Evolutionary conservation across 2,329 filamentous ascomycete genomes (phyloP).

Genomic region (Paecilomyces formosus): DNA sequence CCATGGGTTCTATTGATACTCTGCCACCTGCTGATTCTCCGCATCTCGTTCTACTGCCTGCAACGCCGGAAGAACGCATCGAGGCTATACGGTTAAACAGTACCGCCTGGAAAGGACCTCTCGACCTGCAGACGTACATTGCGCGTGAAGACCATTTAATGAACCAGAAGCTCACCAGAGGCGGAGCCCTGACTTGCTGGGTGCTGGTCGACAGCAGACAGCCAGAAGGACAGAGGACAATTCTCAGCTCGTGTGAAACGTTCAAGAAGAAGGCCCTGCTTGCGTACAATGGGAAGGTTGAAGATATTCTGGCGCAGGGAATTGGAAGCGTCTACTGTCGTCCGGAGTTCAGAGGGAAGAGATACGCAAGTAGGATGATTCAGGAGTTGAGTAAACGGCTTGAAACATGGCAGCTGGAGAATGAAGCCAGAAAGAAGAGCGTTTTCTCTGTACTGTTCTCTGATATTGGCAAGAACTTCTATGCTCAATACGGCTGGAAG

Average conservation of each 20-base stretch:
- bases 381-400: conserved; percentile 53
- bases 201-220: conserved; percentile 46
- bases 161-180: conserved; percentile 44
- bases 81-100: conserved; percentile 49
- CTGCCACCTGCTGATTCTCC: conserved; percentile 45
- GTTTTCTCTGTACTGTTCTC: conserved; percentile 77
- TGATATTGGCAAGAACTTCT: conserved; percentile 78
- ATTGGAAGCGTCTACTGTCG: conserved; percentile 75
- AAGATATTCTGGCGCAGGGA: conserved; percentile 57
- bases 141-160: conserved; percentile 49
- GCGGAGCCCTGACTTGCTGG: conserved; percentile 54
- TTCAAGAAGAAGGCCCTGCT: conserved; percentile 35
- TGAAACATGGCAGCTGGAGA: conserved; percentile 45
- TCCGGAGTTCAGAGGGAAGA: conserved; percentile 57
- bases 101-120: conserved; percentile 49
- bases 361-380: conserved; percentile 74
- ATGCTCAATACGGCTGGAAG: conserved; percentile 69
- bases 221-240: conserved; percentile 32
- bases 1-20: conserved; percentile 29
- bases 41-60: conserved; percentile 46
- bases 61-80: conserved; percentile 47
- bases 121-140: conserved; percentile 50
- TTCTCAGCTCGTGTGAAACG: conserved; percentile 55
- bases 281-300: conserved; percentile 46
- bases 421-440: conserved; percentile 30